Percentiles rank a stretch among this genome's conserved stretches.
Conservation (phyloP, 1,284 basidiomycete genomes). For the Cryptococcus sp. region DNA sequence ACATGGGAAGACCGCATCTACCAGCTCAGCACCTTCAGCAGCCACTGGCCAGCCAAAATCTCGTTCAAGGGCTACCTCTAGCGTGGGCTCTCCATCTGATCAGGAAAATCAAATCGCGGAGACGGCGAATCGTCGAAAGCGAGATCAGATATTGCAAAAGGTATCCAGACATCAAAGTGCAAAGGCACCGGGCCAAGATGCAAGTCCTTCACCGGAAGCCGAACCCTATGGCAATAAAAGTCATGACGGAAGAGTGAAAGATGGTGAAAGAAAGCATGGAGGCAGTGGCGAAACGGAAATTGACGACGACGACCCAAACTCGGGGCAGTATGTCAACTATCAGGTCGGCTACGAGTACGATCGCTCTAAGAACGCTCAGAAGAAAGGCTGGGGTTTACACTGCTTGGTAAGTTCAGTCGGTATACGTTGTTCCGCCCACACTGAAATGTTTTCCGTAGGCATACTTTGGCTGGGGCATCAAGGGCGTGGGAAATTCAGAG, state of each 20-base stretch:
- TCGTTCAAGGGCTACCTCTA: background rate
- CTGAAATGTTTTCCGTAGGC: constrained; percentile 17
- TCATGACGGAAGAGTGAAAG: constrained; percentile 2
- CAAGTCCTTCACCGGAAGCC: background rate
- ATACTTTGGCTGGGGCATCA: constrained; percentile 51
- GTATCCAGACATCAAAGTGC: constrained; percentile 19
- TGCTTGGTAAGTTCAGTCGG: constrained; percentile 29
- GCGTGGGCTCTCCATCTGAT: constrained; percentile 9
- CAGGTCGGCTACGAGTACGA: constrained; percentile 50
- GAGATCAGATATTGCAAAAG: constrained; percentile 31
- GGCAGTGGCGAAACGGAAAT: constrained; percentile 11
- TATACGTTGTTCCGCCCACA: background rate
- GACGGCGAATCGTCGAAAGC: constrained; percentile 22
- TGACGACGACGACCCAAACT: constrained; percentile 37
- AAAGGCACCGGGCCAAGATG: background rate
- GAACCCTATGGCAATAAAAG: constrained; percentile 3
- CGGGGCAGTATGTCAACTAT: constrained; percentile 51
- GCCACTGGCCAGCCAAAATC: no score
- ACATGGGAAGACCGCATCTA: background rate
- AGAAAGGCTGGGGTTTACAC: constrained; percentile 47
- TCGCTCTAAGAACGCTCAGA: constrained; percentile 25
- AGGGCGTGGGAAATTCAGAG: constrained; percentile 47
- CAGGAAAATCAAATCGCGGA: background rate
- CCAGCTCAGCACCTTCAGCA: background rate
- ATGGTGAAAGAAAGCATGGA: constrained; percentile 14